Evolutionary conservation across 106 monocot genomes (phyloP).

Genomic region (Dendrobium chrysotoxum): DNA sequence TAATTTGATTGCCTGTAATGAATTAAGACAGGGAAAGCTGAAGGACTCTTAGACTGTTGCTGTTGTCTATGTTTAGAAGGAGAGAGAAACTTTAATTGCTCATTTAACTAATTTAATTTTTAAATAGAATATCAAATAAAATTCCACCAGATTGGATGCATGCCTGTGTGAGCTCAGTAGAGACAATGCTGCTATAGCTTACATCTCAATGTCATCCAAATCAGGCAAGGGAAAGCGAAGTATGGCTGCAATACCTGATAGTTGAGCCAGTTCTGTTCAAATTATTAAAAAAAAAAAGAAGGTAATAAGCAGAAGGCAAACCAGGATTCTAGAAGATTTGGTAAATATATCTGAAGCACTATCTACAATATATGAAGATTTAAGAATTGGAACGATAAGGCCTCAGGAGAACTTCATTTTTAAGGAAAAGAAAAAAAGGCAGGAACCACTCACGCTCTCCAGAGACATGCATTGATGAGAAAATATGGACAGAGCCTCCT

Average conservation of each 20-base stretch:
- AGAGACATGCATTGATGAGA: conserved; percentile 92
- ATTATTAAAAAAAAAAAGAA: not conserved
- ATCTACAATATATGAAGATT: no score
- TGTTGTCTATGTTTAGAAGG: no score
- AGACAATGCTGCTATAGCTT: no score
- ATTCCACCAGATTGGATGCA: no score
- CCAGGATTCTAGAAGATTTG: not conserved
- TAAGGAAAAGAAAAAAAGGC: not conserved
- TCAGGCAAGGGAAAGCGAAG: conserved; percentile 90
- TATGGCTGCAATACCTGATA: conserved; percentile 87
- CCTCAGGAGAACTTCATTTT: not conserved
- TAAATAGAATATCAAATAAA: no score
- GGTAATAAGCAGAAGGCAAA: not conserved
- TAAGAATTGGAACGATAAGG: no score
- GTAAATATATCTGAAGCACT: not conserved
- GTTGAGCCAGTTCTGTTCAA: conserved; percentile 67
- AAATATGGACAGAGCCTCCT: conserved; percentile 70
- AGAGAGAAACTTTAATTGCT: no score
- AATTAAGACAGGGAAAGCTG: no score
- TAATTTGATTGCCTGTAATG: no score
- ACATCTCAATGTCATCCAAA: conserved; percentile 90
- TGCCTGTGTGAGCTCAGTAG: no score
- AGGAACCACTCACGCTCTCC: conserved; percentile 69
- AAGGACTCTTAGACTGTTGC: no score
- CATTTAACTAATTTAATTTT: no score